Base-by-base conservation (phyloP, 495 filamentous ascomycete genomes). In the Usnea hakonensis region DNA sequence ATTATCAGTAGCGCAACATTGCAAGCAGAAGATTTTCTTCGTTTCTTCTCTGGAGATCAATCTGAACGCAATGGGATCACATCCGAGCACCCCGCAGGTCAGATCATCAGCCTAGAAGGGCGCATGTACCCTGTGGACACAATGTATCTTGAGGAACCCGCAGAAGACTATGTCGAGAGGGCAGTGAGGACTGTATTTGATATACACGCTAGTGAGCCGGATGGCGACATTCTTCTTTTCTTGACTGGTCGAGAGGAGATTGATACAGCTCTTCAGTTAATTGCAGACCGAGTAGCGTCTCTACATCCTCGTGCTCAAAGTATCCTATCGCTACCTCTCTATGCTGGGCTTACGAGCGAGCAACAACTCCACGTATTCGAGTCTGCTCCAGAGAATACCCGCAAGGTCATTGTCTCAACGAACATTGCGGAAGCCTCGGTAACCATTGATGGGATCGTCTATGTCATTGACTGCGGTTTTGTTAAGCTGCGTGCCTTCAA, bases 381-480 rank as follows among this genome's bases (percentile, higher is more conserved):
- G 65, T 82, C 87, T 48, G 80, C 94, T 11, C 89, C 90, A 14
- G 88, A 89, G 64, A 91, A 91, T 64, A 87, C 85, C 28, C 79
- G 94, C 17, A 98, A 97, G 71, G 89, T 96, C 37, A 88, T 98
- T 50, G 85, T 98, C 63, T 90, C 89, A 5, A 97, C 94, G 53
- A 97, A 97, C 71, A 97, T 98, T 64, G 90, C 94, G 38, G 94
- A 98, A 76, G 95, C 94, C 23, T 93, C 88, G 0, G 85, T 98
- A 19, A 98, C 94, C 10, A 96, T 98, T 50, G 88, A 95, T 61
- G 91, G 90, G 7, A 90, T 97, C 64, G 85, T 90, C 53, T 97
- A 92, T 69, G 93, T 98, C 21, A 81, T 97, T 57, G 94, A 98
- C 72, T 88, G 85, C 52, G 94, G 95, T 11, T 96, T 90, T 69